Percentiles rank a stretch among this genome's conserved stretches.
phyloP scores from a whole-genome alignment of 2,329 filamentous ascomycete species.

The Pleoardoris graminearum region DNA sequence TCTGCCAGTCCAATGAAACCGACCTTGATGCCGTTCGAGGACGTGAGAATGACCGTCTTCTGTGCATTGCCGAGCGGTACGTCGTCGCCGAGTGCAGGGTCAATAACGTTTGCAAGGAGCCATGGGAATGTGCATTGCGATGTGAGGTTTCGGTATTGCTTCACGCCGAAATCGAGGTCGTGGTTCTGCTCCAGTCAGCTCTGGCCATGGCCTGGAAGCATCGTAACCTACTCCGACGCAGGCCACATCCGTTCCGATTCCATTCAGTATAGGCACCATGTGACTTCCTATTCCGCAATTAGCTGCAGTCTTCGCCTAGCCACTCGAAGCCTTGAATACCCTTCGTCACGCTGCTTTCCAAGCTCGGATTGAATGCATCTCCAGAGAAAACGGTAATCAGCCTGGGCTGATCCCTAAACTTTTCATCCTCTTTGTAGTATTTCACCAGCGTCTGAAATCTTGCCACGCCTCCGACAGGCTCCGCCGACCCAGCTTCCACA shows the following conservation, averaged over 20 bases:
- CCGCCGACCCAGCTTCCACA: conserved; percentile 73
- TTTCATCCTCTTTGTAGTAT: conserved; percentile 68
- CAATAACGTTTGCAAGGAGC: conserved; percentile 85
- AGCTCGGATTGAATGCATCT: conserved; percentile 87
- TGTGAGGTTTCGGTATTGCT: conserved; percentile 74
- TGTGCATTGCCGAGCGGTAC: conserved; percentile 76
- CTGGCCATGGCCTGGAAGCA: not conserved
- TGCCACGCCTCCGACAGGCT: conserved; percentile 79
- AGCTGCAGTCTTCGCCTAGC: not conserved
- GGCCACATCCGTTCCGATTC: conserved; percentile 75
- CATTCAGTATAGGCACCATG: conserved; percentile 85
- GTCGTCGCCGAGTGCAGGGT: conserved; percentile 75
- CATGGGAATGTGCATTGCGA: conserved; percentile 82
- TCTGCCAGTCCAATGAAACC: conserved; percentile 85
- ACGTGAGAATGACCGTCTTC: conserved; percentile 74
- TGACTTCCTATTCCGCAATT: conserved; percentile 62
- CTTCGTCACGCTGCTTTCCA: conserved; percentile 89
- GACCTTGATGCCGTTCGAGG: conserved; percentile 82
- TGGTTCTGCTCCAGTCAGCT: conserved; percentile 66
- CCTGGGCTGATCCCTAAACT: conserved; percentile 65
- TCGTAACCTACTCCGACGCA: conserved; percentile 70
- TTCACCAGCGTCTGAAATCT: conserved; percentile 79
- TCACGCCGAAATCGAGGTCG: conserved; percentile 88
- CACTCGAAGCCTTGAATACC: conserved; percentile 49
- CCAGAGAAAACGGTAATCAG: conserved; percentile 84